Percentiles rank a stretch among this genome's conserved stretches.
Conservation (phyloP, 148 eudicot genomes). For the Polygonum aviculare region DNA sequence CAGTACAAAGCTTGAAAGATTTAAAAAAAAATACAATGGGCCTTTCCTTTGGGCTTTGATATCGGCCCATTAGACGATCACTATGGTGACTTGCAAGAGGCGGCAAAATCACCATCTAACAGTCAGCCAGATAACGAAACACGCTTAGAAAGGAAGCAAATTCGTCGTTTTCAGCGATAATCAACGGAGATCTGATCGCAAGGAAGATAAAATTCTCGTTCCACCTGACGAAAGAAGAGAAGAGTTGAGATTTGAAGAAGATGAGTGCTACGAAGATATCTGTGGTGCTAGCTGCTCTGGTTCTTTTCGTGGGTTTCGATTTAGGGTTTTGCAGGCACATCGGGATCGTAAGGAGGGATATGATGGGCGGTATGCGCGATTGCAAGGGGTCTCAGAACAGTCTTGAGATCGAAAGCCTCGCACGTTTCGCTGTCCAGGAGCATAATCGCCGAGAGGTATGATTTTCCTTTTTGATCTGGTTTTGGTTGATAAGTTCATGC, state of each 20-base stretch:
- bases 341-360: not conserved
- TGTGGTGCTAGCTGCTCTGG: not conserved
- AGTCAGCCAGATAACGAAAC: constrained; percentile 5
- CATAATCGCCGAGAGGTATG: constrained; percentile 8
- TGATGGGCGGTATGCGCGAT: not conserved
- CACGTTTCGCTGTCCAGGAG: constrained; percentile 11
- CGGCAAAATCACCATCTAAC: constrained; percentile 3
- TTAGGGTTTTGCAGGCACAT: constrained; percentile 4
- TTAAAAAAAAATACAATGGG: not conserved
- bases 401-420: constrained; percentile 7
- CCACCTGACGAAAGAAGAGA: not conserved
- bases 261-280: not conserved
- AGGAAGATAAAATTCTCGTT: not conserved
- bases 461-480: not conserved
- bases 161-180: not conserved
- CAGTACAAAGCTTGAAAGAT: too few species aligned
- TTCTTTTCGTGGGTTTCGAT: not conserved
- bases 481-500: not conserved
- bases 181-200: not conserved
- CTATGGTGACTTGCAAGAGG: constrained; percentile 5
- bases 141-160: not conserved
- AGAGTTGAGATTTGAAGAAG: not conserved
- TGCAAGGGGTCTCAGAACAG: not conserved
- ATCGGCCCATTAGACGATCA: not conserved
- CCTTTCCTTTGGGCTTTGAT: not conserved